Evolutionary conservation across 768 basidiomycete species (phyloP).

Genomic region (Kwoniella sp.): DNA sequence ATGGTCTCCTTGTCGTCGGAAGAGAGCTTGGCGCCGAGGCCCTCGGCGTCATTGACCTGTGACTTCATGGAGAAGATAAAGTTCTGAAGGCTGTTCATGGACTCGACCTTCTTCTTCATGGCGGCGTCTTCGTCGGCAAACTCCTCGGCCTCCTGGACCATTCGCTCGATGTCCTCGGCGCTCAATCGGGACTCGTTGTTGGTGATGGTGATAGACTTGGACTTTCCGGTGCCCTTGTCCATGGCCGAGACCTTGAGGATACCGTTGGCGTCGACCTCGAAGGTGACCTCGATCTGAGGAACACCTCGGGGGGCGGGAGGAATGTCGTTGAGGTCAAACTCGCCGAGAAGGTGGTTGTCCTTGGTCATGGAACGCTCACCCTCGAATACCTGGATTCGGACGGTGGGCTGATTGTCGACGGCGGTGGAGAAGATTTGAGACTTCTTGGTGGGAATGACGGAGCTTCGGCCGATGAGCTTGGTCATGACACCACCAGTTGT

Average conservation of each 20-base stretch:
- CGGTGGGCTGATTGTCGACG: constrained; percentile 52
- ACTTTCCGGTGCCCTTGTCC: constrained; percentile 96
- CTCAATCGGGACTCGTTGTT: constrained; percentile 90
- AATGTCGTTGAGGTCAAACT: constrained; percentile 95
- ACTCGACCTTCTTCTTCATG: constrained; percentile 53
- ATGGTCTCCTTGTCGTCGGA: constrained; percentile 56
- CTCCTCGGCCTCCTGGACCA: constrained; percentile 91
- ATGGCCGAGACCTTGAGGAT: constrained; percentile 91
- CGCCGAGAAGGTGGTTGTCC: constrained; percentile 97
- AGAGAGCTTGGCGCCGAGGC: constrained; percentile 74
- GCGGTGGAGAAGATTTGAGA: constrained; percentile 52
- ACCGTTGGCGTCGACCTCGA: constrained; percentile 78
- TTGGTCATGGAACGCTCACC: constrained; percentile 97
- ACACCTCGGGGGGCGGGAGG: constrained; percentile 96
- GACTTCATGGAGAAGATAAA: constrained; percentile 74
- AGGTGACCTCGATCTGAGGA: constrained; percentile 95
- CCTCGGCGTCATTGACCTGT: constrained; percentile 79
- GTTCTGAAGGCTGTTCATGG: constrained; percentile 50
- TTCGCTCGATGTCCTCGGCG: constrained; percentile 97
- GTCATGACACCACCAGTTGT: constrained; percentile 99
- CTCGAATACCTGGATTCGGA: constrained; percentile 57
- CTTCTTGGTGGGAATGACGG: constrained; percentile 50
- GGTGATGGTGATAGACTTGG: constrained; percentile 53
- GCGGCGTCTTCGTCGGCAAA: constrained; percentile 53
- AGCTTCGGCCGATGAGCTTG: constrained; percentile 63